These are phyloP conservation scores for Aegilops bicornis DNA, from an alignment of 176 grass and related monocot genomes.

Conservation along the genomic window DNA sequence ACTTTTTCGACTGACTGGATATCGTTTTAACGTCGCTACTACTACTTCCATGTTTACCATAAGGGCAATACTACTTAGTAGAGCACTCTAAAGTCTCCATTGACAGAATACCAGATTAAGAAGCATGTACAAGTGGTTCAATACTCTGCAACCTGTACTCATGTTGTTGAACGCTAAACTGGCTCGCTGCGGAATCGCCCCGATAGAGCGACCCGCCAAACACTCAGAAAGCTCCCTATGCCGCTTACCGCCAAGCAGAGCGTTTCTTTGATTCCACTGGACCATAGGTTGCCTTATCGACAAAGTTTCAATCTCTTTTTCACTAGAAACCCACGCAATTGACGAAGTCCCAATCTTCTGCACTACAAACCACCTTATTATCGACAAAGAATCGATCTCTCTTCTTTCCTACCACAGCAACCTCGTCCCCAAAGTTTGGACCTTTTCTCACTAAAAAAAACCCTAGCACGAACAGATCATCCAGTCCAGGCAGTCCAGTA, in stretches of 20 bases:
- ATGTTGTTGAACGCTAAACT: not conserved
- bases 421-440: not conserved
- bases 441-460: not conserved
- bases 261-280: not conserved
- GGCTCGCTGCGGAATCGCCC: not conserved
- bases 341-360: not conserved
- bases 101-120: not conserved
- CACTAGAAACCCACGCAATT: not conserved
- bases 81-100: not conserved
- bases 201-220: not conserved
- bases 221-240: not conserved
- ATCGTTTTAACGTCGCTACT: not conserved
- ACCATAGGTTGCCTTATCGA: not conserved
- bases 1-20: not conserved
- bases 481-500: not conserved
- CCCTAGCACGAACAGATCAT: constrained; percentile 23
- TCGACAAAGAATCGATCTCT: not conserved
- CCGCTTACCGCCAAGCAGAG: not conserved
- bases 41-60: not conserved
- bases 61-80: not conserved
- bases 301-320: not conserved
- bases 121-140: not conserved
- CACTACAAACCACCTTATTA: not conserved
- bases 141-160: constrained; percentile 1
- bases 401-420: not conserved